Evolutionary conservation across 495 filamentous ascomycete genomes (phyloP).

Genomic region (Penicillium angulare): DNA sequence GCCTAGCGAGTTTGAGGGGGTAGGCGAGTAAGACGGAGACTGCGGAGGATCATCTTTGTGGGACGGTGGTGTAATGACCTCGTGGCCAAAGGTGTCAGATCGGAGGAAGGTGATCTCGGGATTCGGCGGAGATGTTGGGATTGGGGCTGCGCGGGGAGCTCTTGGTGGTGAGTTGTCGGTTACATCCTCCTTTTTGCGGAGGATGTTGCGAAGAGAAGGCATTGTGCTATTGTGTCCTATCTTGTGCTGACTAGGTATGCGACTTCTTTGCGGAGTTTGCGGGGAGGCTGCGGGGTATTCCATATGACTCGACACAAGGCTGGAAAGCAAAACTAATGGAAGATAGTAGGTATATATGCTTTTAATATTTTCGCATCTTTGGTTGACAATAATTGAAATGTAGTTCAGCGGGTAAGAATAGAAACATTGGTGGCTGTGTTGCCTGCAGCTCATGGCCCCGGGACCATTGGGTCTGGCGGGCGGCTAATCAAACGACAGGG

Average conservation of each 20-base stretch:
- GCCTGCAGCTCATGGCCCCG: neutral
- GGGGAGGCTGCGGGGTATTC: neutral
- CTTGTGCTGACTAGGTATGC: slow-evolving; percentile 1
- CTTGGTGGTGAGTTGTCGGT: slow-evolving; percentile 19
- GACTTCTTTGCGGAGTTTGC: slow-evolving; percentile 7
- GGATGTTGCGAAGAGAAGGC: slow-evolving; percentile 65
- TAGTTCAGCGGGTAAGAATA: slow-evolving; percentile 9
- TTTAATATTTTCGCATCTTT: too few species aligned
- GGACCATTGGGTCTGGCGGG: slow-evolving; percentile 8
- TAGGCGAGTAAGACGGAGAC: neutral
- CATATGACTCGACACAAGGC: too few species aligned
- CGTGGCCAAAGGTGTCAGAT: slow-evolving; percentile 75
- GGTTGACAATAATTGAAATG: too few species aligned
- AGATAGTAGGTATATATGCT: neutral
- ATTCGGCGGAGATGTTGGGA: slow-evolving; percentile 28
- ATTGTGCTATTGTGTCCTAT: slow-evolving; percentile 43
- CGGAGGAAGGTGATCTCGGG: slow-evolving; percentile 84
- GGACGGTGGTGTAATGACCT: slow-evolving; percentile 67
- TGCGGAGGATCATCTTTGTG: slow-evolving; percentile 25
- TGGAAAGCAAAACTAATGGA: too few species aligned
- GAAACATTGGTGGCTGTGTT: slow-evolving; percentile 18
- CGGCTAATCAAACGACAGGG: slow-evolving; percentile 10
- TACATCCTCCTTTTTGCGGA: slow-evolving; percentile 70
- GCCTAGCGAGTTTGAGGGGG: neutral
- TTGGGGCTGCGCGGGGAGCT: neutral